Conservation (phyloP, 257 asterid species). For the Linaria vulgaris region DNA sequence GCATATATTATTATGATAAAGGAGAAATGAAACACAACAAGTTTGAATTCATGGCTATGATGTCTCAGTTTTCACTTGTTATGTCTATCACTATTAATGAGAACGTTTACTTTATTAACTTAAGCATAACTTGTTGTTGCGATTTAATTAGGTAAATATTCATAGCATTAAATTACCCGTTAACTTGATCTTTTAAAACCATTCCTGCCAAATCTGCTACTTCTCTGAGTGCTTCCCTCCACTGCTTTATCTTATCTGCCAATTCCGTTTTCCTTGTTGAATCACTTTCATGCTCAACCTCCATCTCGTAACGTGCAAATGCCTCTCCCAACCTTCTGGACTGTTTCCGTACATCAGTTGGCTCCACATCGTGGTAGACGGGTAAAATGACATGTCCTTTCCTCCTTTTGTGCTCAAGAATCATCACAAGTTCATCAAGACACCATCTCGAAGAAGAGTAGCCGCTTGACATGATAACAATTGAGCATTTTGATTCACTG, state of each 20-base stretch:
- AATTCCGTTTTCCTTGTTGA: background rate
- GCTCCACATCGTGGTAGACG: background rate
- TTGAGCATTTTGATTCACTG: too few relatives aligned
- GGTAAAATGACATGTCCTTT: background rate
- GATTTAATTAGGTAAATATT: too few relatives aligned
- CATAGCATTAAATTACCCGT: background rate
- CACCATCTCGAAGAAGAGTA: background rate
- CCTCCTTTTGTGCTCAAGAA: background rate
- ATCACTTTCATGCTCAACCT: background rate
- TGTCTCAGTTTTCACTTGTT: too few relatives aligned
- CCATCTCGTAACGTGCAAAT: background rate
- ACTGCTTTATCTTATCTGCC: background rate
- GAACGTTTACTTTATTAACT: too few relatives aligned
- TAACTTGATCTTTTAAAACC: background rate
- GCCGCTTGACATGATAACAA: background rate
- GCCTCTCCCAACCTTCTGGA: background rate
- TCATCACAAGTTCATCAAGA: background rate
- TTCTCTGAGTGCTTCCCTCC: background rate
- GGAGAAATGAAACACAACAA: too few relatives aligned
- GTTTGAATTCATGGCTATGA: too few relatives aligned
- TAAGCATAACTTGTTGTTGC: too few relatives aligned
- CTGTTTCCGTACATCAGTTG: background rate
- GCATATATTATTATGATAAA: too few relatives aligned
- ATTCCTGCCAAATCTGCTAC: background rate
- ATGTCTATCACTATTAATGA: too few relatives aligned